Conservation (phyloP, 495 filamentous ascomycete species). For the Penicillium nucicola region DNA sequence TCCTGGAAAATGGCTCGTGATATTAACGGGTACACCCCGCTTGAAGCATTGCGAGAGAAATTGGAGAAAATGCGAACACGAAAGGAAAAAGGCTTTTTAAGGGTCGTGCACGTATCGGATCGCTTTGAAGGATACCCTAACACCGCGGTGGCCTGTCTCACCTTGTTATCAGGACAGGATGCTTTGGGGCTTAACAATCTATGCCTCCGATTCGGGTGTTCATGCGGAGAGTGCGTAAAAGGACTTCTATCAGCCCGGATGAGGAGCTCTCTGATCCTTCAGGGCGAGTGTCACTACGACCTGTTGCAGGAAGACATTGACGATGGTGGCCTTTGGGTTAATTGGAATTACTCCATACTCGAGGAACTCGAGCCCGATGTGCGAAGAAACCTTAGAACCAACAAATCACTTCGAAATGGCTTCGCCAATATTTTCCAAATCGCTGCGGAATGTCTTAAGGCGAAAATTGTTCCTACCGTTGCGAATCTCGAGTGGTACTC, state of each 20-base stretch:
- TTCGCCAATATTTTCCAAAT: slow-evolving; percentile 26
- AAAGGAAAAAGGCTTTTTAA: slow-evolving; percentile 1
- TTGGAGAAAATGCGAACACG: slow-evolving; percentile 19
- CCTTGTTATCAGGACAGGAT: slow-evolving; percentile 15
- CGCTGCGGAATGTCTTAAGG: slow-evolving; percentile 14
- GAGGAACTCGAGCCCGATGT: slow-evolving; percentile 19
- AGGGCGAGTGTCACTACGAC: slow-evolving; percentile 16
- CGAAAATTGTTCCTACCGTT: slow-evolving; percentile 18
- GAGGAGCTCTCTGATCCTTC: slow-evolving; percentile 19
- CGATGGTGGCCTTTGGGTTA: slow-evolving; percentile 15
- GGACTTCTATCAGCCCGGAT: slow-evolving; percentile 34
- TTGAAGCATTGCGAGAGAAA: slow-evolving; percentile 18
- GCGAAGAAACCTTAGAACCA: slow-evolving; percentile 26
- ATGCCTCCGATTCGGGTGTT: slow-evolving; percentile 25
- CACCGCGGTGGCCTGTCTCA: slow-evolving; percentile 23
- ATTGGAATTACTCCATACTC: slow-evolving; percentile 7
- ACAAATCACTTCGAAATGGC: slow-evolving; percentile 26
- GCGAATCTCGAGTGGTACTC: slow-evolving; percentile 16
- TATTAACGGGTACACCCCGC: slow-evolving; percentile 26
- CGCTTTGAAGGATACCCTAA: slow-evolving; percentile 20
- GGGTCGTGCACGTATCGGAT: slow-evolving; percentile 18
- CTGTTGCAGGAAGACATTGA: slow-evolving; percentile 10
- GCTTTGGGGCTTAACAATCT: slow-evolving; percentile 6
- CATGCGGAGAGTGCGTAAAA: slow-evolving; percentile 28
- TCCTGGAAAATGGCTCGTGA: slow-evolving; percentile 20